phyloP scores from a whole-genome alignment of 1,284 basidiomycete genomes.

The Phenoliferia sp. region DNA sequence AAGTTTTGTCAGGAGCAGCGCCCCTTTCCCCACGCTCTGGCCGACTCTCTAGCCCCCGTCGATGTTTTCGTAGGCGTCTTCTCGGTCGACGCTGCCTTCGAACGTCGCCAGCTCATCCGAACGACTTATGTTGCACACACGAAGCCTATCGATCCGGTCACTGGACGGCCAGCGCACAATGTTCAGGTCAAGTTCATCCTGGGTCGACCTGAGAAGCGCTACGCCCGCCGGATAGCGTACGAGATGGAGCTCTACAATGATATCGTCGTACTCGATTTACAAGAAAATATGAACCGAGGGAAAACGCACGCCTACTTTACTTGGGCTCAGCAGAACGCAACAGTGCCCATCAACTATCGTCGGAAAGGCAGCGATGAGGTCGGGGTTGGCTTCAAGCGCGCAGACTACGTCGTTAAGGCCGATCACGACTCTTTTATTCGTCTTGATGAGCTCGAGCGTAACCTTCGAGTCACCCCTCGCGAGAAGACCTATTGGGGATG shows the following conservation, averaged over 20 bases:
- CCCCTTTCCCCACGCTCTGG: constrained; percentile 44
- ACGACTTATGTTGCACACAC: constrained; percentile 81
- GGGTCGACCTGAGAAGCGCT: constrained; percentile 73
- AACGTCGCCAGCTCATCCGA: constrained; percentile 82
- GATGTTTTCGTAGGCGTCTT: constrained; percentile 89
- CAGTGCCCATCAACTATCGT: constrained; percentile 60
- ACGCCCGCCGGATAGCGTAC: constrained; percentile 70
- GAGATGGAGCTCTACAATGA: constrained; percentile 94
- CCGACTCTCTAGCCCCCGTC: constrained; percentile 72
- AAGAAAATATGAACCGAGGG: constrained; percentile 88
- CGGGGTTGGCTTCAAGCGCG: constrained; percentile 54
- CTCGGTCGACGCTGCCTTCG: constrained; percentile 76
- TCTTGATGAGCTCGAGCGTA: constrained; percentile 83
- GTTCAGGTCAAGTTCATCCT: constrained; percentile 88
- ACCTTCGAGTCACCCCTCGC: constrained; percentile 65
- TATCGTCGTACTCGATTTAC: constrained; percentile 73
- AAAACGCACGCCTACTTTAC: constrained; percentile 80
- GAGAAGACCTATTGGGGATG: constrained; percentile 87
- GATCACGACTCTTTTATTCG: constrained; percentile 94
- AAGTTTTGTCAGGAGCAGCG: constrained; percentile 63
- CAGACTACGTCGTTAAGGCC: constrained; percentile 84
- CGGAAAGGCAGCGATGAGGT: constrained; percentile 32
- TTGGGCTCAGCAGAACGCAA: constrained; percentile 86
- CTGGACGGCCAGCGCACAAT: constrained; percentile 53
- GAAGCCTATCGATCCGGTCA: constrained; percentile 39